Base-by-base conservation (phyloP, 1,284 basidiomycete genomes). In the Abortiporus biennis region DNA sequence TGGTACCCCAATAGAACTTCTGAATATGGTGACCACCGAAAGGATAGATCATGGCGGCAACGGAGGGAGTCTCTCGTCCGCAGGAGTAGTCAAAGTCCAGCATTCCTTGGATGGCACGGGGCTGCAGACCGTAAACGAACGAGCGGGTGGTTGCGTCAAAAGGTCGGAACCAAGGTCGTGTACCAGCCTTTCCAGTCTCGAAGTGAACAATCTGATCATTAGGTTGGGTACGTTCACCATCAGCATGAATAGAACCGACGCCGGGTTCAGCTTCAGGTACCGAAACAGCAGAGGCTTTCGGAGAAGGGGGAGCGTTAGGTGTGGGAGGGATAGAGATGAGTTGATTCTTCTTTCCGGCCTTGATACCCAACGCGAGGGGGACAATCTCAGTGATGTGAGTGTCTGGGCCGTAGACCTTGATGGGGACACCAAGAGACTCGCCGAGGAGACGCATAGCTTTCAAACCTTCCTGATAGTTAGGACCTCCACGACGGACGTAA, bases 1-100 rank as follows among this genome's bases (percentile, higher is more conserved):
- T 94, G 46, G 96, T 99, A 48, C 95, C 95, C 95, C 95, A 99
- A 79, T 99, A 94, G 78, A 97, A 96, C 76, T 99, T 99, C 70
- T 99, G 95, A 66, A 98, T 96, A 72, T 98, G 95, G 71, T 98
- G 95, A 24, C 95, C 95, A 63, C 95, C 95, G 69, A 99, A 99
- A 62, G 96, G 96, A 68, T 99, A 99, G 66, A 99, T 97, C 95
- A 99, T 99, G 43, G 96, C 95, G 30, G 95, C 95, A 51, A 99
- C 95, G 42, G 86, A 92, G 37, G 95, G 94, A n/a, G 84, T 79
- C 48, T 78, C 67, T 51, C 96, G 90, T 24, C 95, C 95, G 67
- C 96, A 99, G 13, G 92, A 92, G 71, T 87, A 99, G 76, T 99
- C 95, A 57, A 99, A 99, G 78, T 99, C 95, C 55, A 99, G 87